Base-by-base conservation (phyloP, 441 rosid species). In the Corymbia citriodora region DNA sequence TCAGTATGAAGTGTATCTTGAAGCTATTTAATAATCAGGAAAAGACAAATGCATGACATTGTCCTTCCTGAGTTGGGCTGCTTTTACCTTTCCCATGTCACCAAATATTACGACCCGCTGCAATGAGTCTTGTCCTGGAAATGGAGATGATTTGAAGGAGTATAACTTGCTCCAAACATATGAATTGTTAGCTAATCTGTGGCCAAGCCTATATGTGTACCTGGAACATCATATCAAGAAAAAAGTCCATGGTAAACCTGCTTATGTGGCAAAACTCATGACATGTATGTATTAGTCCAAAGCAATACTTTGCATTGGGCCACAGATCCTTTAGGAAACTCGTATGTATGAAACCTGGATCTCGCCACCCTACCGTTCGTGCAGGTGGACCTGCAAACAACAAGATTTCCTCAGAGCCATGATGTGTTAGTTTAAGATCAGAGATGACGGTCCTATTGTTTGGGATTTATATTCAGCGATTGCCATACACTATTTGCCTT, bases 291-390 rank as follows among this genome's bases (percentile, higher is more conserved):
- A 49, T 74, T 89, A 61, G 18, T 45, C 79, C 70, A 55, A 90
- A 90, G 70, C 23, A 92, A 82, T 95, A 98, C 99, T 88, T 25
- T 59, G 93, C 90, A 91, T 96, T 97, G 40, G 99, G 99, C 99
- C 98, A 98, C 86, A 98, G 93, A 89, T 98, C 91, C 93, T 96
- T 96, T 93, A 98, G 87, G 93, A 96, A 98, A 94, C 98, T 90
- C 48, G 99, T 97, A 92, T 98, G 99, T 85, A 95, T 95, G 93
- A 95, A 97, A 90, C 99, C 99, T 23, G 99, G 99, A 92, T 97
- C 99, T 87, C 99, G 98, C 99, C 99, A 98, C 25, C 99, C 99
- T 89, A 96, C 97, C 1, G 96, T 94, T 74, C 98, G 93, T 90
- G 99, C 99, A 81, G 99, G 99, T 89, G 94, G 87, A 92, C 99